Conservation (phyloP, 2,329 filamentous ascomycete genomes). For the Nothomitra cinnamomea region DNA sequence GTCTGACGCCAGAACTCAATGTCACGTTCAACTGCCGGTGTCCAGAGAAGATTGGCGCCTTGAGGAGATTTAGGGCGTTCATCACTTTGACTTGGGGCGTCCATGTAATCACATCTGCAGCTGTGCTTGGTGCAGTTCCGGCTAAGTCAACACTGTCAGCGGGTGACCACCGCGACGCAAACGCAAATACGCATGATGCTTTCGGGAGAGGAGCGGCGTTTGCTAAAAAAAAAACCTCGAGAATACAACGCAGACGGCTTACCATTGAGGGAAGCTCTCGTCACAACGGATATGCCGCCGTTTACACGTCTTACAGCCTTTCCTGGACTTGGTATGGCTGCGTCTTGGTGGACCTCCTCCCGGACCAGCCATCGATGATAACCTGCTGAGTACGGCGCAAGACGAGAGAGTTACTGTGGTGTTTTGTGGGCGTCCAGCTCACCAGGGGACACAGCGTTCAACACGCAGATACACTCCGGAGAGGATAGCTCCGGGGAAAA, state of each 20-base stretch:
- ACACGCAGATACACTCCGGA: neutral
- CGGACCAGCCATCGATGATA: slow-evolving; percentile 61
- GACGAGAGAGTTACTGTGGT: neutral
- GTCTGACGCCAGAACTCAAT: slow-evolving; percentile 73
- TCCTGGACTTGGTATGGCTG: slow-evolving; percentile 97
- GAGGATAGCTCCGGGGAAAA: neutral
- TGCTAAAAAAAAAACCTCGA: neutral
- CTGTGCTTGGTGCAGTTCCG: slow-evolving; percentile 99
- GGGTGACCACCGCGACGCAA: neutral
- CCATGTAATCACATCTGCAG: slow-evolving; percentile 95
- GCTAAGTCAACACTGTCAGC: slow-evolving; percentile 30
- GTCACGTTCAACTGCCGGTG: slow-evolving; percentile 63
- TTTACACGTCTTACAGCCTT: slow-evolving; percentile 97
- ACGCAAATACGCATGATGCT: neutral
- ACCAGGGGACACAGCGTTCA: neutral
- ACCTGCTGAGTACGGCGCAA: neutral
- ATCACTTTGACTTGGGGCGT: slow-evolving; percentile 48
- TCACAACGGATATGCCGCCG: slow-evolving; percentile 94
- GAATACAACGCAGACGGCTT: slow-evolving; percentile 17
- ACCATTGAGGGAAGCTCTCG: slow-evolving; percentile 97
- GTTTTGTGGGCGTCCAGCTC: neutral
- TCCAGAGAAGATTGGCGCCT: slow-evolving; percentile 58
- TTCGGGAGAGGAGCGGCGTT: neutral
- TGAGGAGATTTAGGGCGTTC: slow-evolving; percentile 33
- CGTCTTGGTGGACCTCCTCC: slow-evolving; percentile 79